Evolutionary conservation across 257 asterid species (phyloP).

Genomic region (Solanum tarapatanum): DNA sequence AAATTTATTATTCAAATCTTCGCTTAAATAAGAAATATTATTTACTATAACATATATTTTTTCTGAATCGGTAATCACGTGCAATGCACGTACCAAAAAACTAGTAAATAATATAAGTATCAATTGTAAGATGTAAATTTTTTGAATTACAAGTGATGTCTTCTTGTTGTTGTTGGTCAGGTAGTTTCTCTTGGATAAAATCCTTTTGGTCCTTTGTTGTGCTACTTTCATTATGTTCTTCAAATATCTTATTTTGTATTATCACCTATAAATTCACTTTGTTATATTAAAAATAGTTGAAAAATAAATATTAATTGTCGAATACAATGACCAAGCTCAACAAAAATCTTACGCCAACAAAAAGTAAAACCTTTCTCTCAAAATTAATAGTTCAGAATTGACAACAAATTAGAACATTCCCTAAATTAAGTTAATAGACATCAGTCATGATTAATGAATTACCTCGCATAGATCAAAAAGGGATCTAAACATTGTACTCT

Average conservation of each 20-base stretch:
- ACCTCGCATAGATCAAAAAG: neutral
- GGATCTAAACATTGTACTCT: neutral
- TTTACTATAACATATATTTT: too few relatives aligned
- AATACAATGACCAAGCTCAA: neutral
- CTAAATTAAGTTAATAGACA: neutral
- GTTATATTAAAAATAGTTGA: too few relatives aligned
- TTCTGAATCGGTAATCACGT: too few relatives aligned
- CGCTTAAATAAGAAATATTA: too few relatives aligned
- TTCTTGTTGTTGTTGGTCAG: neutral
- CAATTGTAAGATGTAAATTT: neutral
- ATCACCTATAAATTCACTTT: neutral
- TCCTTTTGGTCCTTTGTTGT: neutral
- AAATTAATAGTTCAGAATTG: neutral
- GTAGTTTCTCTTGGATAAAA: neutral
- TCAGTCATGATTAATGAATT: too few relatives aligned
- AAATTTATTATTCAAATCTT: too few relatives aligned
- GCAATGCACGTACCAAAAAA: too few relatives aligned
- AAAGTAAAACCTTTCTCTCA: neutral
- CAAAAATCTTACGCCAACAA: neutral
- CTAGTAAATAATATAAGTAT: neutral
- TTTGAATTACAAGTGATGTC: neutral
- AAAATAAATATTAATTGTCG: too few relatives aligned
- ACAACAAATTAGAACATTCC: neutral
- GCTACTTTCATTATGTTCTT: neutral
- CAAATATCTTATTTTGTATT: neutral